A percentile compares a stretch with the other conserved stretches of the same genome.
Conservation (phyloP, 2,329 filamentous ascomycete species). For the Pseudocercospora musae region DNA sequence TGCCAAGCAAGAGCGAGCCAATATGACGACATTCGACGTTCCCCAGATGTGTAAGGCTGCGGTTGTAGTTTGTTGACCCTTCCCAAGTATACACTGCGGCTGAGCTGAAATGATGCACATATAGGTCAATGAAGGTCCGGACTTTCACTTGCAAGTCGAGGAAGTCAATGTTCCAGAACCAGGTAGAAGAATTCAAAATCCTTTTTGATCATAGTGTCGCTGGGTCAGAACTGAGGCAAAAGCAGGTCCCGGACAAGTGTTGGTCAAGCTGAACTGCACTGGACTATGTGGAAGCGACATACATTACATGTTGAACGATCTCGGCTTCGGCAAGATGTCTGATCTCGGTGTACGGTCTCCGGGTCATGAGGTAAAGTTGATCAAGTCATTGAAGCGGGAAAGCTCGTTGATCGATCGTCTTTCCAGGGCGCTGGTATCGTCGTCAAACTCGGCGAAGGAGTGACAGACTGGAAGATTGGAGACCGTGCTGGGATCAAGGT, state of each 20-base stretch:
- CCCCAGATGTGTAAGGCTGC: conserved; percentile 51
- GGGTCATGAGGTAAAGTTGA: conserved; percentile 44
- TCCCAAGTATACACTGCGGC: neutral
- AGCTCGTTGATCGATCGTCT: neutral
- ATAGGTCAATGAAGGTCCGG: conserved; percentile 46
- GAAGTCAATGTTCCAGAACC: conserved; percentile 49
- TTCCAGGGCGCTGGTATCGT: conserved; percentile 50
- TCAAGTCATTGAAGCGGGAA: neutral
- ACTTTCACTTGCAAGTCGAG: conserved; percentile 48
- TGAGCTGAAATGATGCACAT: conserved; percentile 29
- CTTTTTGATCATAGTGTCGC: neutral
- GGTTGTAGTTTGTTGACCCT: conserved; percentile 36
- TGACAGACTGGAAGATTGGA: conserved; percentile 53
- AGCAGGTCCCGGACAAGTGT: conserved; percentile 49
- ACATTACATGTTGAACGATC: conserved; percentile 56
- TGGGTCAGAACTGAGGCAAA: neutral
- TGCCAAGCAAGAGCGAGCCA: no score
- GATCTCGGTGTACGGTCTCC: conserved; percentile 30
- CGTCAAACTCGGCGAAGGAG: conserved; percentile 53
- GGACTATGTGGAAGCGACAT: conserved; percentile 54
- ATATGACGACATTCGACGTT: conserved; percentile 33
- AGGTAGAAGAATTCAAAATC: conserved; percentile 31
- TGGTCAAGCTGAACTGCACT: conserved; percentile 56
- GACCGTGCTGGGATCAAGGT: conserved; percentile 48
- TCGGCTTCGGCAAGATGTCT: conserved; percentile 43